These are phyloP conservation scores for Primulina huaijiensis DNA, from an alignment of 257 asterid species.

Conservation along the genomic window DNA sequence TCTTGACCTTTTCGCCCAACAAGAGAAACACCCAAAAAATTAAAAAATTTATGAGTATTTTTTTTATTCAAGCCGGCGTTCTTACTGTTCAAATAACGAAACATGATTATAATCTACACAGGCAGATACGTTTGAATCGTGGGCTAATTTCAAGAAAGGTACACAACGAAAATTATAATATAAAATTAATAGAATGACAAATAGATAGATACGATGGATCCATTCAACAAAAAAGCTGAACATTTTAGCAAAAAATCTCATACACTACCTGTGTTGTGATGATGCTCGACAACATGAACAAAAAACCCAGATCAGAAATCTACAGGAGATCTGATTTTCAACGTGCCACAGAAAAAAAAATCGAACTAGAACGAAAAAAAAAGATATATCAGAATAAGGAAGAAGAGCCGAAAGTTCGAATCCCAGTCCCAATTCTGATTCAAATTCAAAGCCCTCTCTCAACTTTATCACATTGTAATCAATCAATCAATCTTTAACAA, in stretches of 20 bases:
- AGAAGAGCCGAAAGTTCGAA: background rate
- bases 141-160: background rate
- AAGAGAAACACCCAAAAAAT: background rate
- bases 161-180: background rate
- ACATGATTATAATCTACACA: background rate
- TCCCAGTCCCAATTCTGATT: background rate
- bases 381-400: background rate
- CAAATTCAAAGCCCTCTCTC: background rate
- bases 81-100: background rate
- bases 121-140: background rate
- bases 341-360: no score
- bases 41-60: no score
- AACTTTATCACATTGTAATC: background rate
- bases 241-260: background rate
- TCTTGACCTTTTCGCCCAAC: background rate
- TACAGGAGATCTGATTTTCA: background rate
- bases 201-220: background rate
- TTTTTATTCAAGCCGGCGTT: background rate
- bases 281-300: background rate
- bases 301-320: background rate
- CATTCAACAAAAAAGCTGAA: background rate
- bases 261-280: background rate
- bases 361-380: no score
- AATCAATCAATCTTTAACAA: background rate
- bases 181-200: background rate